Percentiles rank a stretch among this genome's conserved stretches.
phyloP scores from a whole-genome alignment of 805 yeast genomes.

The Blastobotrys chiropterorum region DNA sequence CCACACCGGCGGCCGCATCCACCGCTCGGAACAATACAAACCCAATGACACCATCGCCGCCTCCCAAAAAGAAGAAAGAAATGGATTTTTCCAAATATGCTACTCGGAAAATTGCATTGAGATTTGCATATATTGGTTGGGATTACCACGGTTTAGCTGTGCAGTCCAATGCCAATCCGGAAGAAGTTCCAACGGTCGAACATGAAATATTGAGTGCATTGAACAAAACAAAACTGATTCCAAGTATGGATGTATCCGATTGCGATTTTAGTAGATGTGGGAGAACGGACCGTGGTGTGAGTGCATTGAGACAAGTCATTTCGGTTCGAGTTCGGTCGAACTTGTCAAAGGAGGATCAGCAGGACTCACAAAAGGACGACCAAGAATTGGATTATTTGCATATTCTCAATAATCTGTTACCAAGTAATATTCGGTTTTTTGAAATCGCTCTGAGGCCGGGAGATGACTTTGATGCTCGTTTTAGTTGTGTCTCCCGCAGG shows the following conservation, averaged over 20 bases:
- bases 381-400: slow-evolving; percentile 72
- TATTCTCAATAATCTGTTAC: slow-evolving; percentile 69
- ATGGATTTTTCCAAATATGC: slow-evolving; percentile 62
- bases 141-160: slow-evolving; percentile 83
- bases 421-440: slow-evolving; percentile 77
- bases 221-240: slow-evolving; percentile 56
- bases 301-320: slow-evolving; percentile 94
- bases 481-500: slow-evolving; percentile 81
- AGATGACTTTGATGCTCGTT: slow-evolving; percentile 77
- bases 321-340: slow-evolving; percentile 70
- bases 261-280: slow-evolving; percentile 87
- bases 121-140: slow-evolving; percentile 89
- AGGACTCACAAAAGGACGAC: slow-evolving; percentile 47
- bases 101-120: slow-evolving; percentile 67
- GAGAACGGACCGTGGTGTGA: slow-evolving; percentile 92
- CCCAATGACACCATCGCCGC: background rate
- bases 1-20: background rate
- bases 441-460: slow-evolving; percentile 83
- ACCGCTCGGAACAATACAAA: background rate
- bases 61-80: slow-evolving; percentile 32
- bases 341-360: slow-evolving; percentile 57
- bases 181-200: slow-evolving; percentile 84
- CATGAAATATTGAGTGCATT: slow-evolving; percentile 67
- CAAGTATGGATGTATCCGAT: slow-evolving; percentile 48
- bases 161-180: slow-evolving; percentile 46